Evolutionary conservation across 139 green algal species (phyloP), one percentile per base, ranked within the genome.

Genomic region (Diplosphaera chodatii): DNA sequence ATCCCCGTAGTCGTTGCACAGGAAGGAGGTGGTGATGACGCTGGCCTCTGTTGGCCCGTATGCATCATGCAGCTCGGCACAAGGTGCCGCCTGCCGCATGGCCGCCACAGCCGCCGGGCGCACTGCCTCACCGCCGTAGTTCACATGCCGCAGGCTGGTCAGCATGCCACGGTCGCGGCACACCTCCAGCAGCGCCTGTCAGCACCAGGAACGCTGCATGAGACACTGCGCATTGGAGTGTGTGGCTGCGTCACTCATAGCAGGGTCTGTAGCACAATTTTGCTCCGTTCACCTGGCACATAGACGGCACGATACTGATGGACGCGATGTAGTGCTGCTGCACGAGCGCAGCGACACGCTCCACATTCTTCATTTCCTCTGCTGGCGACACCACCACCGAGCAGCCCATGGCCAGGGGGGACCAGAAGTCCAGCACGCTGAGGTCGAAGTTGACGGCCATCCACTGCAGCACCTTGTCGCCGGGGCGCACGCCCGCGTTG

Each of bases 1-100:
- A 25, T 59, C 18, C 13, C 48, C 48, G 16, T 59, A 59, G 48
- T 59, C 48, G 48, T 59, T 59, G 48, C 48, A 59, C 48, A 59
- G 16, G 48, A 59, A 59, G 16, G 48, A 59, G 48, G 48, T 59
- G 48, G 48, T 59, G 48, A 63, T 40, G 31, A 78, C 33, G n/a
- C 65, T 76, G 33, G 64, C 29, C 30, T 73, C 64, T 25, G 55
- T 80, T 16, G 77, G 65, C 56, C 70, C 65, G 28, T 59, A 59
- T 5, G 48, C 48, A 25, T 59, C 48, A 18, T 59, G 48, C 48
- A 59, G 48, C 48, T 59, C 48, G 18, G 48, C 48, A 59, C 25
- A 4, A 10, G 48, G 48, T 18, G 48, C 48, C 16, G 48, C 48
- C 8, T 5, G 3, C 48, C 13, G 16, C 48, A 59, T 59, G 48